These are phyloP conservation scores for Pseudonitzschia delicatissima DNA, from an alignment of 108 stramenopile species.

Conservation along the genomic window DNA sequence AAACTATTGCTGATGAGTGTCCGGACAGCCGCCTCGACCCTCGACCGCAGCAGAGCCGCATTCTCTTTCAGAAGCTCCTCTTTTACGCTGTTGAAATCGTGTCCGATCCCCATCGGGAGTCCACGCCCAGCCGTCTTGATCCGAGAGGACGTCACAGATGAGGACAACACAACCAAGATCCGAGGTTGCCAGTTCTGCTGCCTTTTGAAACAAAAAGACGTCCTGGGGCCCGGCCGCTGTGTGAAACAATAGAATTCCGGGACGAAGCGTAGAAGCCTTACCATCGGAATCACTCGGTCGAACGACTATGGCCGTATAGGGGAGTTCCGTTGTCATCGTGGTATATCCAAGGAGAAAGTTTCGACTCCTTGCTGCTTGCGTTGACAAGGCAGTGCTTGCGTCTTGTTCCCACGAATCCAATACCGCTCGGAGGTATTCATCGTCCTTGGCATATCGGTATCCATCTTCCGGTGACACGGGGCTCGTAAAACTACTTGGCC, in stretches of 20 bases:
- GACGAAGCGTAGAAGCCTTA: constrained; percentile 7
- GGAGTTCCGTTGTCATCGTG: constrained; percentile 11
- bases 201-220: constrained; percentile 66
- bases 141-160: constrained; percentile 60
- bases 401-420: constrained; percentile 14
- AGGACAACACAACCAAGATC: constrained; percentile 50
- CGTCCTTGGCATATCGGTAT: constrained; percentile 25
- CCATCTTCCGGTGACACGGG: constrained; percentile 4
- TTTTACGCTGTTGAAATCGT: constrained; percentile 40
- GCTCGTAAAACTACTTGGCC: not conserved
- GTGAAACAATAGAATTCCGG: constrained; percentile 67
- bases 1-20: constrained; percentile 10
- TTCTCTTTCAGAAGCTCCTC: constrained; percentile 35
- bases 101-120: constrained; percentile 39
- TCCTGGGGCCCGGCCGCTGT: constrained; percentile 80
- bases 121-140: constrained; percentile 69
- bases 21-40: constrained; percentile 29
- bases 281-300: constrained; percentile 6
- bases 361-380: not conserved
- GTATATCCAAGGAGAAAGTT: constrained; percentile 9
- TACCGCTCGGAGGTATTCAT: constrained; percentile 14
- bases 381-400: not conserved
- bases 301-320: constrained; percentile 46
- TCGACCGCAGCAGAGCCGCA: constrained; percentile 27
- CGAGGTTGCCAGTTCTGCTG: constrained; percentile 37